A percentile compares a stretch with the other conserved stretches of the same genome.
These are phyloP conservation scores for Blastomyces parvus DNA, from an alignment of 2,329 filamentous ascomycete genomes.

Conservation along the genomic window DNA sequence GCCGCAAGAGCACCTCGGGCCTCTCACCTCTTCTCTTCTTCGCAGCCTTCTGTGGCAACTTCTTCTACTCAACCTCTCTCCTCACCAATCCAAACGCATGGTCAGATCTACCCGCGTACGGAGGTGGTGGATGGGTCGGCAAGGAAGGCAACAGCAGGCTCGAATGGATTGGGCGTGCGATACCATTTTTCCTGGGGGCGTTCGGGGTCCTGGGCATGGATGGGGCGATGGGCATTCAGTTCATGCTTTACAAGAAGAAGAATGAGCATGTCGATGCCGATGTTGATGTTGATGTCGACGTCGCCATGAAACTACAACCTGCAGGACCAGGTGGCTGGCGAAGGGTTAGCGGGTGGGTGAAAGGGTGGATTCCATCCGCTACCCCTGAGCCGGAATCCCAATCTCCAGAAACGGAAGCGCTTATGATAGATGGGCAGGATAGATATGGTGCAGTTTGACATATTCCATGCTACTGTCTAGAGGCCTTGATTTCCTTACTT, in stretches of 20 bases:
- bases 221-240: slow-evolving; percentile 53
- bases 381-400: slow-evolving; percentile 25
- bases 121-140: slow-evolving; percentile 52
- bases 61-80: slow-evolving; percentile 56
- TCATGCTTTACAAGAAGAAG: slow-evolving; percentile 48
- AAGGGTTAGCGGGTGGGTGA: slow-evolving; percentile 55
- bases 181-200: slow-evolving; percentile 58
- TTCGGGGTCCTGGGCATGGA: slow-evolving; percentile 56
- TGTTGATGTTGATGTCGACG: too few species aligned
- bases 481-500: background rate
- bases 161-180: slow-evolving; percentile 49
- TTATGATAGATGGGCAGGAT: slow-evolving; percentile 22
- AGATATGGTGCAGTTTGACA: slow-evolving; percentile 29
- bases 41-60: slow-evolving; percentile 58
- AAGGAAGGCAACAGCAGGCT: slow-evolving; percentile 44
- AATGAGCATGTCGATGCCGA: slow-evolving; percentile 36
- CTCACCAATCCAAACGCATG: slow-evolving; percentile 56
- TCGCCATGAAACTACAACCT: slow-evolving; percentile 34
- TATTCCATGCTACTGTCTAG: background rate
- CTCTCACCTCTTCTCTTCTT: slow-evolving; percentile 55
- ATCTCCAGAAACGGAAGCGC: slow-evolving; percentile 23
- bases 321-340: slow-evolving; percentile 42
- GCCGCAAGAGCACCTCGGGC: slow-evolving; percentile 53
- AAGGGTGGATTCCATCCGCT: slow-evolving; percentile 52
- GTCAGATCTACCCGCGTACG: slow-evolving; percentile 47